These are phyloP conservation scores for Lentinula edodes DNA, from an alignment of 768 basidiomycete genomes.

Conservation along the genomic window DNA sequence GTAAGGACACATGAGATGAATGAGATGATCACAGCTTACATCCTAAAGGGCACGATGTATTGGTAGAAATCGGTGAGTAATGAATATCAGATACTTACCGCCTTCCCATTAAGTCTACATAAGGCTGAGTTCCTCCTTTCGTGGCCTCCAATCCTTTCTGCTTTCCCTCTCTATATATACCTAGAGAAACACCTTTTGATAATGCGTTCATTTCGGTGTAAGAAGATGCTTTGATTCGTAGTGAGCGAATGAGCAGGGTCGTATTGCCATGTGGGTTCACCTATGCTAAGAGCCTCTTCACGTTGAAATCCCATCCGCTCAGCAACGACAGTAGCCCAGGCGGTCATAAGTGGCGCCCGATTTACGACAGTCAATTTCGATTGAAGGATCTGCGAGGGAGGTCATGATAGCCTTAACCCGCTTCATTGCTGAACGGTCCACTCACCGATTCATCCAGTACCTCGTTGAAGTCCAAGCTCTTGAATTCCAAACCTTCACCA, in stretches of 20 bases:
- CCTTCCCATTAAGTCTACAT: conserved; percentile 80
- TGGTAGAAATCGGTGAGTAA: not conserved
- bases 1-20: not conserved
- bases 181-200: conserved; percentile 78
- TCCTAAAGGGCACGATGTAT: not conserved
- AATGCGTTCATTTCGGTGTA: conserved; percentile 93
- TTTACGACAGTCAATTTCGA: conserved; percentile 69
- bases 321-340: conserved; percentile 86
- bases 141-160: conserved; percentile 51
- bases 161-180: conserved; percentile 58
- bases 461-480: conserved; percentile 68
- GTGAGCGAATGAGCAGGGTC: not conserved
- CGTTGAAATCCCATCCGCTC: conserved; percentile 82
- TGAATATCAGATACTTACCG: conserved; percentile 31
- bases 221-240: conserved; percentile 58
- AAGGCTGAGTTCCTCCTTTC: conserved; percentile 65
- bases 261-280: conserved; percentile 32
- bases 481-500: conserved; percentile 46
- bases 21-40: not conserved
- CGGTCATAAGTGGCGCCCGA: conserved; percentile 91
- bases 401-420: not conserved
- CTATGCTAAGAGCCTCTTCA: conserved; percentile 89
- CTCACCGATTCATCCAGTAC: conserved; percentile 65
- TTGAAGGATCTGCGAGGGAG: conserved; percentile 42
- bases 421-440: not conserved